Percentiles rank a stretch among this genome's conserved stretches.
Evolutionary conservation across 345 rosid genomes (phyloP).

Genomic region (Populus ilicifolia): DNA sequence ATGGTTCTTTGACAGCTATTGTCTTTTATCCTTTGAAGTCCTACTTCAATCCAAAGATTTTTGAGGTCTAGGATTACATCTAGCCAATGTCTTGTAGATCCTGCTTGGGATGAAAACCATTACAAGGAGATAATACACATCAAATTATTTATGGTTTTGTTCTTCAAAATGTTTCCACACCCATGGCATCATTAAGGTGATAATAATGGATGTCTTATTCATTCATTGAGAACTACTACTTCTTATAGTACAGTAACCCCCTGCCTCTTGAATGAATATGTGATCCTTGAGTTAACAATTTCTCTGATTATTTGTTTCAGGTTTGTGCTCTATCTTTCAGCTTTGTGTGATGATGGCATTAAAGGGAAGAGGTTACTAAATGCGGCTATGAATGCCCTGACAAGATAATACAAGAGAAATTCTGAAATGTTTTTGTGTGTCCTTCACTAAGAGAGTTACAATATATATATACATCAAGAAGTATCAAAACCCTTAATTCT

Average conservation of each 20-base stretch:
- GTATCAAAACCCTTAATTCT: too few relatives aligned
- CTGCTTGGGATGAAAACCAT: not conserved
- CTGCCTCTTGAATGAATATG: not conserved
- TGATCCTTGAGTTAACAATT: not conserved
- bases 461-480: too few relatives aligned
- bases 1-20: not conserved
- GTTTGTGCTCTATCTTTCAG: constrained; percentile 77
- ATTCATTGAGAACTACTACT: not conserved
- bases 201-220: not conserved
- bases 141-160: too few relatives aligned
- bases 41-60: not conserved
- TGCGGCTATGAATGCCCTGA: constrained; percentile 43
- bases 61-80: not conserved
- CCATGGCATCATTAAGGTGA: too few relatives aligned
- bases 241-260: not conserved
- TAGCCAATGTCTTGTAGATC: not conserved
- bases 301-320: constrained; percentile 35
- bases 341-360: constrained; percentile 50
- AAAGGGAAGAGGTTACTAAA: constrained; percentile 63
- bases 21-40: not conserved
- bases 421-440: too few relatives aligned
- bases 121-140: too few relatives aligned
- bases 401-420: too few relatives aligned
- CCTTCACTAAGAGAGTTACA: too few relatives aligned
- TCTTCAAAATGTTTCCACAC: too few relatives aligned